Conservation (phyloP, 1,139 yeast genomes). For the Saccharomyces pastorianus region DNA sequence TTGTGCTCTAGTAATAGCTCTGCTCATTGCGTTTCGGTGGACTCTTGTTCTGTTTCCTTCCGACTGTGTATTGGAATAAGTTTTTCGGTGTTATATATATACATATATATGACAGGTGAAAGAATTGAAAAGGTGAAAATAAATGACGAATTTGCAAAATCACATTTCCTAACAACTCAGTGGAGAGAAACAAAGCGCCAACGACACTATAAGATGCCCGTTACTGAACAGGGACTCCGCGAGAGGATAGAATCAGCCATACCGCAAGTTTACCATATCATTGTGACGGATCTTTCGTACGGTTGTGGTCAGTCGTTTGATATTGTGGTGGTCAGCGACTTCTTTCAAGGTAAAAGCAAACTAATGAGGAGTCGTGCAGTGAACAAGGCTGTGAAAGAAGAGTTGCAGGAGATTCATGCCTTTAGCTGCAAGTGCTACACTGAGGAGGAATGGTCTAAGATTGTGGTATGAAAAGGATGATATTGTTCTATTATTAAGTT, state of each 20-base stretch:
- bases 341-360: slow-evolving; percentile 75
- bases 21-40: slow-evolving; percentile 12
- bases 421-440: slow-evolving; percentile 86
- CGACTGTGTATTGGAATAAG: slow-evolving; percentile 6
- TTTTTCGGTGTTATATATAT: background rate
- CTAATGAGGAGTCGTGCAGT: slow-evolving; percentile 81
- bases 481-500: too few species aligned
- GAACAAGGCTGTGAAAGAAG: slow-evolving; percentile 68
- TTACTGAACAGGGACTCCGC: slow-evolving; percentile 21
- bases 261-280: slow-evolving; percentile 27
- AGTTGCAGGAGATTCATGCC: slow-evolving; percentile 82
- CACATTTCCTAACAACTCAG: background rate
- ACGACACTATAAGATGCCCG: background rate
- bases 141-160: background rate
- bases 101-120: background rate
- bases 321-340: slow-evolving; percentile 69
- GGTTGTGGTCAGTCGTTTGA: slow-evolving; percentile 85
- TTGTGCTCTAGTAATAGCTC: slow-evolving; percentile 29
- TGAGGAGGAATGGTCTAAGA: slow-evolving; percentile 56
- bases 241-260: slow-evolving; percentile 19
- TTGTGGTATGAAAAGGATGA: slow-evolving; percentile 14
- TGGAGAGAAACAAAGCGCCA: background rate
- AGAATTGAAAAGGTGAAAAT: background rate
- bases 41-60: background rate
- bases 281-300: slow-evolving; percentile 46